Conservation (phyloP, 2,329 filamentous ascomycete genomes). For the Pestalotiopsis sp. region DNA sequence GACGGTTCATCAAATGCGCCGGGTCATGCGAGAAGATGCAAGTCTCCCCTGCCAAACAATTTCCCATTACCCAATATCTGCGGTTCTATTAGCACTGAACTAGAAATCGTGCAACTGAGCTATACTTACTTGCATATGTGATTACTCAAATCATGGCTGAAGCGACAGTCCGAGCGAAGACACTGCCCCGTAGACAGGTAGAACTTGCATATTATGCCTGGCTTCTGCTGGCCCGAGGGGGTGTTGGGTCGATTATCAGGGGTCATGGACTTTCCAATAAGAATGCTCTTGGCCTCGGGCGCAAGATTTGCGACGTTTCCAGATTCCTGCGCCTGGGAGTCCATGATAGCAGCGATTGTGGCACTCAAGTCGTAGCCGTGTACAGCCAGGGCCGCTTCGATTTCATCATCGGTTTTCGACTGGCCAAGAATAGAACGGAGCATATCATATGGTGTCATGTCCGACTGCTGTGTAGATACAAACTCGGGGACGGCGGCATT, state of each 20-base stretch:
- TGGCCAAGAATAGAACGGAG: conserved; percentile 91
- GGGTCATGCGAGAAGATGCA: conserved; percentile 99
- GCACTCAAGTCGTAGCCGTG: conserved; percentile 94
- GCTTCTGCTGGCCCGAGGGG: conserved; percentile 76
- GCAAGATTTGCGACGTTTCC: conserved; percentile 45
- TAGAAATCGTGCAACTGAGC: not conserved
- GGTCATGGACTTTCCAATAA: conserved; percentile 90
- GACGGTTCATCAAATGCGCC: conserved; percentile 78
- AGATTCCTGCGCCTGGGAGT: conserved; percentile 61
- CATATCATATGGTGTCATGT: conserved; percentile 99
- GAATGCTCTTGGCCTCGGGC: conserved; percentile 65
- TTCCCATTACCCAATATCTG: conserved; percentile 95
- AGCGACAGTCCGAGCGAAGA: conserved; percentile 91
- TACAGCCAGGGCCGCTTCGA: conserved; percentile 84
- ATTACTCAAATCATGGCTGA: conserved; percentile 93
- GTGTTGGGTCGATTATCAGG: conserved; percentile 76
- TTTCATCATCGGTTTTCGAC: conserved; percentile 88
- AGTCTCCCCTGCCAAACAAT: conserved; percentile 88
- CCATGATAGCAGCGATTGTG: conserved; percentile 88
- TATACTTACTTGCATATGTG: conserved; percentile 93
- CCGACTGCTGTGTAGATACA: conserved; percentile 67
- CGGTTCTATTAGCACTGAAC: conserved; percentile 27
- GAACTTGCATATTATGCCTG: conserved; percentile 94
- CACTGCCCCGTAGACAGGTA: conserved; percentile 96
- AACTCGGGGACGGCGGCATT: conserved; percentile 85